These are phyloP conservation scores for Omphalotus olearius DNA, from an alignment of 1,284 basidiomycete genomes.

Conservation along the genomic window DNA sequence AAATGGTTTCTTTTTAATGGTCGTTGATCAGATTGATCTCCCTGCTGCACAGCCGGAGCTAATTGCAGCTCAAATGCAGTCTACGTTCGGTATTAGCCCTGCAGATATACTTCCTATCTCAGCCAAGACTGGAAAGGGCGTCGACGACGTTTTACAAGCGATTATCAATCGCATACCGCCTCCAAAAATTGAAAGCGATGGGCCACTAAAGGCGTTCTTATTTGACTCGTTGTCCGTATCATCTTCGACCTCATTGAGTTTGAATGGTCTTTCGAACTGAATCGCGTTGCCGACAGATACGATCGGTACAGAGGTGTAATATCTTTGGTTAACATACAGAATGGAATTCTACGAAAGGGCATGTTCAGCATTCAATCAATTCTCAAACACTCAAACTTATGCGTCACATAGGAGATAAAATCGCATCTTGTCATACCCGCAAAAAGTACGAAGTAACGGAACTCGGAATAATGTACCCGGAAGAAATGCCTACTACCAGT, in stretches of 20 bases:
- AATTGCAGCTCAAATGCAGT: conserved; percentile 76
- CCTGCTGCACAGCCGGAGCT: conserved; percentile 80
- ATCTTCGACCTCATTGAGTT: conserved; percentile 1
- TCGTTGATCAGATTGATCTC: conserved; percentile 69
- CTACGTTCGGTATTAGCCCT: conserved; percentile 77
- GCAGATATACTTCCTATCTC: conserved; percentile 76
- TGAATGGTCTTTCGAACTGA: background rate
- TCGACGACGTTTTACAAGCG: conserved; percentile 71
- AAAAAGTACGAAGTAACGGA: conserved; percentile 94
- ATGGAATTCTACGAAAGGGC: conserved; percentile 65
- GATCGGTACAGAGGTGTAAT: conserved; percentile 97
- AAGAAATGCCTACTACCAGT: conserved; percentile 69
- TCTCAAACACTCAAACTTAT: background rate
- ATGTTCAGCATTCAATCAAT: conserved; percentile 6
- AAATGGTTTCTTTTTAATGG: background rate
- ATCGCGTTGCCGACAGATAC: conserved; percentile 54
- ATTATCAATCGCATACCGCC: conserved; percentile 84
- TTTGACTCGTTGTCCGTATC: conserved; percentile 85
- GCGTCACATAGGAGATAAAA: conserved; percentile 70
- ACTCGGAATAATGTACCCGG: conserved; percentile 90
- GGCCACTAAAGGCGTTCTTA: conserved; percentile 78
- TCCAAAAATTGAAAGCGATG: conserved; percentile 35
- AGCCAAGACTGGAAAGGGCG: conserved; percentile 90
- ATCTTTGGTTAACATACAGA: conserved; percentile 81
- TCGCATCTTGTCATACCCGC: conserved; percentile 80